Evolutionary conservation across 2,329 filamentous ascomycete species (phyloP).

Genomic region (Nemania sp.): DNA sequence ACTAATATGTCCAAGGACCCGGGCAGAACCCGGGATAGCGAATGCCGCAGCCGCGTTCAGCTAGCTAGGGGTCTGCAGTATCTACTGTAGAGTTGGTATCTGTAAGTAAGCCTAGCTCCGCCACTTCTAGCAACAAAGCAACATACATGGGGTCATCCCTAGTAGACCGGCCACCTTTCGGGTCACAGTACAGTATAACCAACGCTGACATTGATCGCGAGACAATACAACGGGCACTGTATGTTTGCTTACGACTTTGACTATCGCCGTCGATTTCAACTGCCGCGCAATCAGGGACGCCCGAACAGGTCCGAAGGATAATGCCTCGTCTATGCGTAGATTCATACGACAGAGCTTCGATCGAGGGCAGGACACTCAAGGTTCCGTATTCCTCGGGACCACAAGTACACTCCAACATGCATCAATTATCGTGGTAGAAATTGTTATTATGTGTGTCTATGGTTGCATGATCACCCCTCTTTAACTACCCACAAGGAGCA

Average conservation of each 20-base stretch:
- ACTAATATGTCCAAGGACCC: not conserved
- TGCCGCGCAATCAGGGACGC: not conserved
- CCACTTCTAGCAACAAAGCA: slow-evolving; percentile 25
- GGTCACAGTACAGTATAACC: not conserved
- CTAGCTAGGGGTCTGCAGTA: not conserved
- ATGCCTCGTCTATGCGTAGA: not conserved
- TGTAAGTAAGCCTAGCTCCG: slow-evolving; percentile 26
- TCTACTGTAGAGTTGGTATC: no score
- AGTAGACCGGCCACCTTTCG: not conserved
- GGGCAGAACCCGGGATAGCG: slow-evolving; percentile 5
- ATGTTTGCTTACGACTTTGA: not conserved
- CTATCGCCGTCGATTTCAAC: not conserved
- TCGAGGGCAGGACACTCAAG: not conserved
- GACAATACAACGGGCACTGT: not conserved
- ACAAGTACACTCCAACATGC: not conserved
- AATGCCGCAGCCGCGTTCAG: slow-evolving; percentile 8
- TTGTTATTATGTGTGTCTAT: not conserved
- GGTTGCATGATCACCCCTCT: not conserved
- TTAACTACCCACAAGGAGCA: slow-evolving; percentile 3
- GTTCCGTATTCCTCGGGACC: not conserved
- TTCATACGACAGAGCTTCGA: not conserved
- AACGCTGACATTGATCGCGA: not conserved
- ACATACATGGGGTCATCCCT: not conserved
- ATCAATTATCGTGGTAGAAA: not conserved
- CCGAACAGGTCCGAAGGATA: not conserved